A percentile compares a stretch with the other conserved stretches of the same genome.
These are phyloP conservation scores for Nannizzia gypsea DNA, from an alignment of 2,329 filamentous ascomycete genomes.

Conservation along the genomic window DNA sequence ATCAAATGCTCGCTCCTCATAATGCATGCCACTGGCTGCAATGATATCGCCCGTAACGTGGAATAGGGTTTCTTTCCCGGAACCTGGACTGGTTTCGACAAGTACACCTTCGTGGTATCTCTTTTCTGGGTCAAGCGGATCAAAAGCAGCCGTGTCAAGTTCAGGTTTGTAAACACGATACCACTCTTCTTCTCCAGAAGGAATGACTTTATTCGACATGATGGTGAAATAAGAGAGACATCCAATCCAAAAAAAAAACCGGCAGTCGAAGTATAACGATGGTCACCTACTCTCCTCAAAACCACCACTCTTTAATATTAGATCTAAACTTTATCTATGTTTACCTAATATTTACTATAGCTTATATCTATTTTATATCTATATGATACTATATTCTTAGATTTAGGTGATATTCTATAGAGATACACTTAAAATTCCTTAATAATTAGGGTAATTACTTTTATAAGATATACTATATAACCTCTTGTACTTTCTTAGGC, in stretches of 20 bases:
- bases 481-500: too few relatives aligned
- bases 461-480: too few relatives aligned
- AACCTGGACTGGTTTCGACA: slow-evolving; percentile 7
- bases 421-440: too few relatives aligned
- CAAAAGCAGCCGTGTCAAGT: slow-evolving; percentile 10
- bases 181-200: slow-evolving; percentile 1
- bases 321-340: too few relatives aligned
- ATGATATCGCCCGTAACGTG: slow-evolving; percentile 14
- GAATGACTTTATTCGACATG: neutral
- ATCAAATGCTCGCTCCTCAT: slow-evolving; percentile 8
- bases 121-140: slow-evolving; percentile 13
- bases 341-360: too few relatives aligned
- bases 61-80: slow-evolving; percentile 7
- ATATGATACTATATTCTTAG: too few relatives aligned
- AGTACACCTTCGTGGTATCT: slow-evolving; percentile 14
- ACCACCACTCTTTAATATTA: too few relatives aligned
- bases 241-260: neutral
- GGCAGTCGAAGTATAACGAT: neutral
- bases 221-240: neutral
- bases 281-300: neutral
- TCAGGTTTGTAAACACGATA: slow-evolving; percentile 11
- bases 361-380: too few relatives aligned
- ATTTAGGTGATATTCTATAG: too few relatives aligned
- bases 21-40: slow-evolving; percentile 9
- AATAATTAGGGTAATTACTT: too few relatives aligned